A percentile compares a stretch with the other conserved stretches of the same genome.
These are phyloP conservation scores for Polyplosphaeria fusca DNA, from an alignment of 495 filamentous ascomycete genomes.

Conservation along the genomic window DNA sequence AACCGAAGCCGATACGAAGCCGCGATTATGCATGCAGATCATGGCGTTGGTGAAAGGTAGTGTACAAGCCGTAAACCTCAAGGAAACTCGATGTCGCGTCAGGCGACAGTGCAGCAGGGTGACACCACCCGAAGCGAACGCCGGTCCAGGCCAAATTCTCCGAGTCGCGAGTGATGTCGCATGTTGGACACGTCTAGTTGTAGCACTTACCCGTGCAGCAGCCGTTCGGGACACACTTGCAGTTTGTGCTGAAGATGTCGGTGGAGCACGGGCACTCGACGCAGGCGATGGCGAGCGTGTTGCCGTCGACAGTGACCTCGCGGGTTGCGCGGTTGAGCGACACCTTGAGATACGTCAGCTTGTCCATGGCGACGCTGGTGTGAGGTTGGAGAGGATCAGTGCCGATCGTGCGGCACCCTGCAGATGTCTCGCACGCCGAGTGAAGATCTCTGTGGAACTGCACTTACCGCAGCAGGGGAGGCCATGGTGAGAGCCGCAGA, in stretches of 20 bases:
- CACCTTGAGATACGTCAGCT: background rate
- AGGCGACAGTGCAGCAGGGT: too few species aligned
- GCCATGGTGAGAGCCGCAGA: slow-evolving; percentile 15
- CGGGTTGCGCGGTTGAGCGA: slow-evolving; percentile 12
- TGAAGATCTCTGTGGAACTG: background rate
- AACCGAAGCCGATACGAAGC: too few species aligned
- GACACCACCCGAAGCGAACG: too few species aligned
- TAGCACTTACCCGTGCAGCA: too few species aligned
- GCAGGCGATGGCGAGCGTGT: background rate
- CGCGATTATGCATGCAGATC: too few species aligned
- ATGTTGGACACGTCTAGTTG: background rate
- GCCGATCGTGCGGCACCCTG: background rate
- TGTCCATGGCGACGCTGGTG: background rate
- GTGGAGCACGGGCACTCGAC: slow-evolving; percentile 21
- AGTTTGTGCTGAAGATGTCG: background rate
- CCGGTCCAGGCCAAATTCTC: too few species aligned
- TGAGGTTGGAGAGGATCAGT: background rate
- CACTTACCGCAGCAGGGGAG: slow-evolving; percentile 16
- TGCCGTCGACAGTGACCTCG: slow-evolving; percentile 5
- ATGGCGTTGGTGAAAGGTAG: too few species aligned
- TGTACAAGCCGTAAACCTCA: too few species aligned
- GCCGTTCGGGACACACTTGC: slow-evolving; percentile 15
- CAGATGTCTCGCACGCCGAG: background rate
- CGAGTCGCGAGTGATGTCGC: too few species aligned
- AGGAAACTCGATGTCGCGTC: too few species aligned